A percentile compares a stretch with the other conserved stretches of the same genome.
phyloP scores from a whole-genome alignment of 345 rosid genomes.

The Gossypium sturtianum region DNA sequence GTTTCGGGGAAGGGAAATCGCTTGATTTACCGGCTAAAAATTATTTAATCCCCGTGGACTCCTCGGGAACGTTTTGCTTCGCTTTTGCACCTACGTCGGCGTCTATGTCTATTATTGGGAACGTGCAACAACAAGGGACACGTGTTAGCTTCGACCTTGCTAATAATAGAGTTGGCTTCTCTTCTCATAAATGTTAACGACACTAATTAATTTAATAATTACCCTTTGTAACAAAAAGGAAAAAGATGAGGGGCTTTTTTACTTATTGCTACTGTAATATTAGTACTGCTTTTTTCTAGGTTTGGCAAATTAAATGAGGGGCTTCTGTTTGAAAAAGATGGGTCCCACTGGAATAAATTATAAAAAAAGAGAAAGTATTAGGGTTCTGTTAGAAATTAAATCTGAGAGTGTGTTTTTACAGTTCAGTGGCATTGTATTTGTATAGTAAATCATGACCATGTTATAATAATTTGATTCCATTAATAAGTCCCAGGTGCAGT shows the following conservation, averaged over 20 bases:
- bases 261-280: too few species aligned
- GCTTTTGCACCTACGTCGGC: slow-evolving; percentile 94
- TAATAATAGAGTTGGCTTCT: slow-evolving; percentile 54
- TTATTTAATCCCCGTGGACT: slow-evolving; percentile 69
- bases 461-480: too few species aligned
- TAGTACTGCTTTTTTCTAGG: neutral
- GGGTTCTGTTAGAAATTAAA: neutral
- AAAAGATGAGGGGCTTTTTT: too few species aligned
- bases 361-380: neutral
- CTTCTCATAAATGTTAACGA: slow-evolving; percentile 53
- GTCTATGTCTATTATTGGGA: slow-evolving; percentile 79
- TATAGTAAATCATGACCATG: neutral
- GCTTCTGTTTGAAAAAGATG: neutral
- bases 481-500: neutral
- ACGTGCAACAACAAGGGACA: slow-evolving; percentile 93
- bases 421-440: neutral
- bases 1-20: slow-evolving; percentile 49
- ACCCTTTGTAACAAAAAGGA: neutral
- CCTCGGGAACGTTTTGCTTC: slow-evolving; percentile 71
- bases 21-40: slow-evolving; percentile 70
- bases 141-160: slow-evolving; percentile 80
- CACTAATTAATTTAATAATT: neutral
- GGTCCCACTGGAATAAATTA: neutral
- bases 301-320: neutral
- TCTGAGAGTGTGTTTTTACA: neutral